Conservation (phyloP, 169 alveolate species). For the Babesia microti region DNA sequence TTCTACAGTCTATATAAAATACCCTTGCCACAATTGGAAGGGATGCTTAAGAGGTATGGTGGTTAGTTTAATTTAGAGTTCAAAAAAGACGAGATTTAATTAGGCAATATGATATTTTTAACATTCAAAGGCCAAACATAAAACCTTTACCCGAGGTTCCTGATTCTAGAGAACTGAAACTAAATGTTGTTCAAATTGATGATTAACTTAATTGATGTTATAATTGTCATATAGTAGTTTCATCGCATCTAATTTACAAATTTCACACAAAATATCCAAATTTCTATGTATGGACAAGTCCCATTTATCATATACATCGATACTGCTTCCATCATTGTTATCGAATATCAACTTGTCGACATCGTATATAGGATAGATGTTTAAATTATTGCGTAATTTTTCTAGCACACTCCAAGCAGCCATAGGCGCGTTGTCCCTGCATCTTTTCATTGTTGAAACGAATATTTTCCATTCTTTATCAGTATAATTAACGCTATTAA, state of each 20-base stretch:
- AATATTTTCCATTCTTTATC: slow-evolving; percentile 20
- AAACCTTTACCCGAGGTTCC: too few species aligned
- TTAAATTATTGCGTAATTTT: neutral
- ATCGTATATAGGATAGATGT: slow-evolving; percentile 2
- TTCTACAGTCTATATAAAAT: too few species aligned
- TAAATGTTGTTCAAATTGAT: too few species aligned
- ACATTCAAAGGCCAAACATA: too few species aligned
- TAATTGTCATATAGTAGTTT: too few species aligned
- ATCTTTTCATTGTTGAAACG: slow-evolving; percentile 18
- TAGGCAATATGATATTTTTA: too few species aligned
- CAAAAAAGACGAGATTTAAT: too few species aligned
- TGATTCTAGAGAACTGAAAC: too few species aligned
- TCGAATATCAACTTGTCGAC: neutral
- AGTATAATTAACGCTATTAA: neutral
- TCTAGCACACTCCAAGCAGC: slow-evolving; percentile 35
- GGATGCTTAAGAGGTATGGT: too few species aligned
- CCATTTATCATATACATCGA: slow-evolving; percentile 35
- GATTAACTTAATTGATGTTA: too few species aligned
- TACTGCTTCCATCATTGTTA: slow-evolving; percentile 6
- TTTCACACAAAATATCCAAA: slow-evolving; percentile 39
- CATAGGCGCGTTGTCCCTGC: slow-evolving; percentile 47
- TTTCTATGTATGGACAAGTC: slow-evolving; percentile 18
- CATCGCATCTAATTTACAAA: slow-evolving; percentile 24
- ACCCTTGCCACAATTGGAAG: too few species aligned
- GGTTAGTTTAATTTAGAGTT: too few species aligned